A percentile compares a stretch with the other conserved stretches of the same genome.
Evolutionary conservation across 139 green algal species (phyloP).

Genomic region (Haematococcus sp.): DNA sequence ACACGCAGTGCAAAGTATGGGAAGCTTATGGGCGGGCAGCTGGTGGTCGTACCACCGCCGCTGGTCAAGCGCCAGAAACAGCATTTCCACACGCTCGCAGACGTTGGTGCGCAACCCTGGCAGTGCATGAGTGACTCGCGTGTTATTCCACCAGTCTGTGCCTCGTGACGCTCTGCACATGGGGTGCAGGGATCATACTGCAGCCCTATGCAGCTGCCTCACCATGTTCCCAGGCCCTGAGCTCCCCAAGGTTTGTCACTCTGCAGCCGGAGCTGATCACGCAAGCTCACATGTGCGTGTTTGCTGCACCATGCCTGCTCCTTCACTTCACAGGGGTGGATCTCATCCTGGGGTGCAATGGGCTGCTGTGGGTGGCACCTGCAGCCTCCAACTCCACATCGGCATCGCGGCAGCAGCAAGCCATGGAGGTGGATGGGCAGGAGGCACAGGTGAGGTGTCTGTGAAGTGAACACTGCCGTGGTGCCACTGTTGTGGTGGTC

Average conservation of each 20-base stretch:
- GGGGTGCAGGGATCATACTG: no score
- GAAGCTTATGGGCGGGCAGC: constrained; percentile 65
- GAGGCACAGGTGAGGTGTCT: background rate
- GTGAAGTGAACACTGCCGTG: no score
- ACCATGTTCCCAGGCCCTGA: no score
- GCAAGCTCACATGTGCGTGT: no score
- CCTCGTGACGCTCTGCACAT: no score
- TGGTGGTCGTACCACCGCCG: constrained; percentile 63
- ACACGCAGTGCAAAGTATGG: constrained; percentile 85
- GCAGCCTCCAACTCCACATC: background rate
- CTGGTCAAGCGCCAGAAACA: constrained; percentile 83
- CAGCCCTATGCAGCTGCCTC: no score
- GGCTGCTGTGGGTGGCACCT: constrained; percentile 75
- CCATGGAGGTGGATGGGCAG: background rate
- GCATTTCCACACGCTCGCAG: constrained; percentile 72
- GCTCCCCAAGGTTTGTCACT: no score
- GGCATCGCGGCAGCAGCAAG: background rate
- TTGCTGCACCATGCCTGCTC: background rate
- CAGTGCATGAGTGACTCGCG: no score
- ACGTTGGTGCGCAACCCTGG: constrained; percentile 29
- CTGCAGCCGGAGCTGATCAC: no score
- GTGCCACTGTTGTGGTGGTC: no score
- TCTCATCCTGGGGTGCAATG: constrained; percentile 84
- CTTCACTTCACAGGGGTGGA: constrained; percentile 45
- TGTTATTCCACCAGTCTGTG: no score